Percentiles rank a stretch among this genome's conserved stretches.
These are phyloP conservation scores for Niebla homalea DNA, from an alignment of 495 filamentous ascomycete species.

Conservation along the genomic window DNA sequence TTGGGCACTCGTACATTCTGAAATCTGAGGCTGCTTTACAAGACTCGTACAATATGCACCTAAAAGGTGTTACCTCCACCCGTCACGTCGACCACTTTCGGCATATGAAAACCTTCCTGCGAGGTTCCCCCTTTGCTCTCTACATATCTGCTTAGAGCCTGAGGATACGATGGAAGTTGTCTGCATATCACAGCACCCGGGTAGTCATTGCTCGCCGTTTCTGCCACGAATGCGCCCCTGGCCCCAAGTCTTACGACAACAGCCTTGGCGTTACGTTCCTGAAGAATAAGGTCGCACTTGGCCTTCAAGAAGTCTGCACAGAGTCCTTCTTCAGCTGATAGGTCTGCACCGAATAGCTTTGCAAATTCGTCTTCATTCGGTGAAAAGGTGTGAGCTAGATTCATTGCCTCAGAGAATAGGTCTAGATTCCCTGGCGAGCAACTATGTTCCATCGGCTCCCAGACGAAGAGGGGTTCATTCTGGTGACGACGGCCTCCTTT, in stretches of 20 bases:
- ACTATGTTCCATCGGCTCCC: conserved; percentile 88
- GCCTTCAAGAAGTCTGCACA: neutral
- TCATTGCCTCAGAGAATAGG: conserved; percentile 54
- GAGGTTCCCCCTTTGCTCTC: neutral
- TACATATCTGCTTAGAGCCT: no score
- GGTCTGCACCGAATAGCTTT: conserved; percentile 54
- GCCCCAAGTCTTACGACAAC: neutral
- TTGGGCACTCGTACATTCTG: neutral
- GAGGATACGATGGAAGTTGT: no score
- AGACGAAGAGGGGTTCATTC: conserved; percentile 59
- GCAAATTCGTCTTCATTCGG: conserved; percentile 82
- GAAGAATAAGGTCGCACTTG: neutral
- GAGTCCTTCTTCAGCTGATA: conserved; percentile 14
- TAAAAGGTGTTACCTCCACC: conserved; percentile 88
- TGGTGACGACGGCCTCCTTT: neutral
- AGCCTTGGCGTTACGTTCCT: neutral
- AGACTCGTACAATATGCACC: conserved; percentile 38
- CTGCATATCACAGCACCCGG: no score
- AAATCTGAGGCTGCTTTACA: neutral
- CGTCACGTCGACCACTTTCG: conserved; percentile 73
- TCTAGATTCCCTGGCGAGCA: conserved; percentile 65
- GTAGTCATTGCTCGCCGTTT: neutral
- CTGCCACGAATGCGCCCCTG: neutral
- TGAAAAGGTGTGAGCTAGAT: conserved; percentile 70
- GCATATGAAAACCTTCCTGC: neutral